Evolutionary conservation across 2,329 filamentous ascomycete species (phyloP), one percentile per base, ranked within the genome.

Genomic region (Diaporthe destruens): DNA sequence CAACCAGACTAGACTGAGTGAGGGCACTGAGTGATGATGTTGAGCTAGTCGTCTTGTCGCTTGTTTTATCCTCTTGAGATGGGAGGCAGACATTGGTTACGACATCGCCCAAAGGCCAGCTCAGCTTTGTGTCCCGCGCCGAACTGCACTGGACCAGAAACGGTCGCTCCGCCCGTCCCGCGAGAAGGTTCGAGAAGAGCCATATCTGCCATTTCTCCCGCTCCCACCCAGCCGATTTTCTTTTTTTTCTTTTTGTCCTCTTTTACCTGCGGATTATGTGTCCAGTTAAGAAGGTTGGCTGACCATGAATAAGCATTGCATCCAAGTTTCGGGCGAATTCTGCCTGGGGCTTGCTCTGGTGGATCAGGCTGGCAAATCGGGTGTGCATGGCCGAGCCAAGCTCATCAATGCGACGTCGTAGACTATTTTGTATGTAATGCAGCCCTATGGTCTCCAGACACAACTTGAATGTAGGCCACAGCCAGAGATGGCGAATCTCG

Each of bases 171-270:
- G 20, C 29, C 20, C 39, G 25, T 53, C 44, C 16, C 8, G 66
- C 56, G 25, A 53, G 55, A 70, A 61, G 49, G 44, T 70, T 70
- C 67, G 55, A 70, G 67, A 70, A 70, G 20, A 32, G 44, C 20
- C 20, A 6, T 8, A 29, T 47, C 44, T 36, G 54, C 49, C 66
- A 57, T 57, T 25, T 16, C 23, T 6, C 9, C 8, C 3, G 7
- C 12, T 39, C 20, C 29, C 34, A 5, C 34, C 23, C 55, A 4
- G 29, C 29, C 29, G 29, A 29, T 29, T 29, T 29, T 29, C 36
- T 39, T n/a, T n/a, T n/a, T n/a, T n/a, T n/a, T n/a, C n/a, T n/a
- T n/a, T n/a, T n/a, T 5, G 36, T 12, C 23, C 36, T 44, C 4
- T 7, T 18, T 6, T 6, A 18, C 42, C 42, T 39, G 56, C 56